Conservation (phyloP, 805 yeast genomes). For the Kazachstania psychrophila region DNA sequence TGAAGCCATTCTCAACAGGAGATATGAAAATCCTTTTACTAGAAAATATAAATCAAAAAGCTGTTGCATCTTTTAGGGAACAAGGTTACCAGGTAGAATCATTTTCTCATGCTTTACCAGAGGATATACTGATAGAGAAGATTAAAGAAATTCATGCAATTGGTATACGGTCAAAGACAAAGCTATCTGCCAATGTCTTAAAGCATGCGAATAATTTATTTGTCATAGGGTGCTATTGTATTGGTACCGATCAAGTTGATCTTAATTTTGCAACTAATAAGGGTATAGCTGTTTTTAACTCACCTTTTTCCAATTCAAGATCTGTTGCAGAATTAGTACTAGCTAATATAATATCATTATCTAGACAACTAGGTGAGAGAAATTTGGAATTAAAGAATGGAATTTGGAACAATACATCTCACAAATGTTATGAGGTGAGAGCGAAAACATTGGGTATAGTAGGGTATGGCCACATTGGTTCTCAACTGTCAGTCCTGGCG, state of each 20-base stretch:
- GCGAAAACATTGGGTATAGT: slow-evolving; percentile 95
- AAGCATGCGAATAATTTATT: slow-evolving; percentile 81
- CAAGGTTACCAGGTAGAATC: slow-evolving; percentile 97
- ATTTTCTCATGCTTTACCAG: slow-evolving; percentile 76
- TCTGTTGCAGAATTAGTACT: slow-evolving; percentile 96
- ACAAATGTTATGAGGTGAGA: slow-evolving; percentile 96
- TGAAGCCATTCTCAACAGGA: slow-evolving; percentile 93
- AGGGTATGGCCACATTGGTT: slow-evolving; percentile 97
- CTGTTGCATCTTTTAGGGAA: slow-evolving; percentile 66
- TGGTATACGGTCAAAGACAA: slow-evolving; percentile 95
- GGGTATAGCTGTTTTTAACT: slow-evolving; percentile 94
- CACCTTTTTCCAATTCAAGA: slow-evolving; percentile 96
- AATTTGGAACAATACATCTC: slow-evolving; percentile 90
- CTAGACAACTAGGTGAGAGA: slow-evolving; percentile 94
- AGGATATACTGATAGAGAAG: slow-evolving; percentile 87
- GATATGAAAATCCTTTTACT: slow-evolving; percentile 83
- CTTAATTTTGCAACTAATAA: slow-evolving; percentile 79
- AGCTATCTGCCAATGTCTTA: slow-evolving; percentile 66
- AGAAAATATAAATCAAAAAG: slow-evolving; percentile 89
- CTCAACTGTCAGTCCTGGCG: slow-evolving; percentile 91
- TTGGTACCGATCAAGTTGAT: slow-evolving; percentile 96
- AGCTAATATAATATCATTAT: slow-evolving; percentile 84
- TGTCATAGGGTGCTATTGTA: slow-evolving; percentile 94
- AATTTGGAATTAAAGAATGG: slow-evolving; percentile 91
- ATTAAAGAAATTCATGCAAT: slow-evolving; percentile 88